phyloP scores from a whole-genome alignment of 257 asterid genomes.

The Plectranthus barbatus region DNA sequence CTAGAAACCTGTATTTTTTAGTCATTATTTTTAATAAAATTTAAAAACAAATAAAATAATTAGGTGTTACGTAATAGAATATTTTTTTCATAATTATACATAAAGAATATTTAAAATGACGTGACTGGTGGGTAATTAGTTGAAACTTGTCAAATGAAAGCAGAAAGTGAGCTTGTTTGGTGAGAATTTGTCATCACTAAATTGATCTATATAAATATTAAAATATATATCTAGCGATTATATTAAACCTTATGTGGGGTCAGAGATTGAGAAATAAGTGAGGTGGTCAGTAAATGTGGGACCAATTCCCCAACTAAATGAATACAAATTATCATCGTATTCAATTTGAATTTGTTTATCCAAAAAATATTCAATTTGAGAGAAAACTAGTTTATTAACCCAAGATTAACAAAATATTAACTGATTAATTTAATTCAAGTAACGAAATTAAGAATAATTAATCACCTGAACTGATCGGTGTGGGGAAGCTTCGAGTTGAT shows the following conservation, averaged over 20 bases:
- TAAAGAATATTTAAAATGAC: no score
- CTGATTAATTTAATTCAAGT: not conserved
- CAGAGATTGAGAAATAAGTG: not conserved
- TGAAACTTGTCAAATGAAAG: no score
- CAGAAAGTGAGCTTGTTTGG: no score
- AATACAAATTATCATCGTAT: not conserved
- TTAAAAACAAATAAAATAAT: no score
- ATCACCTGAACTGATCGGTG: constrained; percentile 60
- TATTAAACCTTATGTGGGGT: not conserved
- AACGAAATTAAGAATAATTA: not conserved
- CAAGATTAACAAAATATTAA: not conserved
- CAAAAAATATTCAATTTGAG: not conserved
- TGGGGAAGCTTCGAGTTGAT: constrained; percentile 54
- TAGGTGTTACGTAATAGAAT: no score
- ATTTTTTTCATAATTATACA: no score
- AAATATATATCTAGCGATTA: no score
- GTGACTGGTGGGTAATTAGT: no score
- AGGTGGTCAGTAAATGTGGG: not conserved
- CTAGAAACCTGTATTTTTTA: constrained; percentile 66
- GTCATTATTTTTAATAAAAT: no score
- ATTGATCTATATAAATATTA: no score
- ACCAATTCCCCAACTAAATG: not conserved
- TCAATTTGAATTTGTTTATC: not conserved
- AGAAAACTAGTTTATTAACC: not conserved
- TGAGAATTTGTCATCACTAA: no score